A percentile compares a stretch with the other conserved stretches of the same genome.
These are phyloP conservation scores for Parmelia sp. DNA, from an alignment of 495 filamentous ascomycete species.

Conservation along the genomic window DNA sequence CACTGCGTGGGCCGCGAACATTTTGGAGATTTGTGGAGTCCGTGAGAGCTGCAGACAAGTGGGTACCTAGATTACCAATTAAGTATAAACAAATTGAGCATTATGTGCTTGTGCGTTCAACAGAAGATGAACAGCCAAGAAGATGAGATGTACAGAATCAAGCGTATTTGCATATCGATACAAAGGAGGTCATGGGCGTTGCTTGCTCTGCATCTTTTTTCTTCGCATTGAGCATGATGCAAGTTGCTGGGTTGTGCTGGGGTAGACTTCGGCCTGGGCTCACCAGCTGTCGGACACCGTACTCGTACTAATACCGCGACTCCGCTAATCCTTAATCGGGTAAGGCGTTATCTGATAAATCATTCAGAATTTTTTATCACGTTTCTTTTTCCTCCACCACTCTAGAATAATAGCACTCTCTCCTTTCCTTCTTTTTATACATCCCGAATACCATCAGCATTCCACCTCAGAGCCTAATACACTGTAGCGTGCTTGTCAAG, in stretches of 20 bases:
- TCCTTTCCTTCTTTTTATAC: too few species aligned
- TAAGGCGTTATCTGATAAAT: too few species aligned
- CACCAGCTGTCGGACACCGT: too few species aligned
- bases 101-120: background rate
- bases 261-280: background rate
- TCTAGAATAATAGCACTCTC: too few species aligned
- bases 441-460: too few species aligned
- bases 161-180: background rate
- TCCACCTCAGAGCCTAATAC: too few species aligned
- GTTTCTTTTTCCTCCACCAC: too few species aligned
- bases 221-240: background rate
- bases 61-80: background rate
- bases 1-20: slow-evolving; percentile 47
- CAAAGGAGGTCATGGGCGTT: slow-evolving; percentile 1
- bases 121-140: background rate
- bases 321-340: too few species aligned
- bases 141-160: background rate
- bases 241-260: background rate
- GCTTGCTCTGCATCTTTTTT: background rate
- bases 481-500: too few species aligned
- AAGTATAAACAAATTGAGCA: slow-evolving; percentile 1
- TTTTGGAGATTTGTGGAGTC: background rate
- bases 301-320: too few species aligned
- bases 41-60: background rate
- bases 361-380: too few species aligned